Evolutionary conservation across 2,329 filamentous ascomycete genomes (phyloP).

Genomic region (Penicillium verrucosum): DNA sequence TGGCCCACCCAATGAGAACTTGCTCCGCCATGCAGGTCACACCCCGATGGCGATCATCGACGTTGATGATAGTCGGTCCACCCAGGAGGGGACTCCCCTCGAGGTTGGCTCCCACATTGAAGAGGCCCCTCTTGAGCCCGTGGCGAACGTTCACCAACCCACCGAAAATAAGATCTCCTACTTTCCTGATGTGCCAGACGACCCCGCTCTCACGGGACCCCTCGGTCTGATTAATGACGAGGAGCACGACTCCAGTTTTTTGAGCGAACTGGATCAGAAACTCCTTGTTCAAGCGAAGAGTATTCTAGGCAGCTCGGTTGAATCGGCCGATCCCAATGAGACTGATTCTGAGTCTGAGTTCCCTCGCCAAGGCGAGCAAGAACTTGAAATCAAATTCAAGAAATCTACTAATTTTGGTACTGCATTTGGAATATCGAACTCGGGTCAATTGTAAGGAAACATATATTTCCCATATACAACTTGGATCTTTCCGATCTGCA

Average conservation of each 20-base stretch:
- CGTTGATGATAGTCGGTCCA: conserved; percentile 28
- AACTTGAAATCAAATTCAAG: conserved; percentile 43
- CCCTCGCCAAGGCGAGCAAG: conserved; percentile 27
- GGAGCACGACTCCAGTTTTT: conserved; percentile 40
- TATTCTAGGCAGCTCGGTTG: conserved; percentile 26
- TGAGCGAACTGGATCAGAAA: conserved; percentile 44
- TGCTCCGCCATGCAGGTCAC: conserved; percentile 43
- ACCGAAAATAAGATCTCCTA: conserved; percentile 42
- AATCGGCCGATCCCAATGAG: conserved; percentile 24
- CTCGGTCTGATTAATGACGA: conserved; percentile 44
- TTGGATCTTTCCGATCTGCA: conserved; percentile 14
- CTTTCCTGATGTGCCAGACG: conserved; percentile 41
- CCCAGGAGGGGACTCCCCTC: conserved; percentile 21
- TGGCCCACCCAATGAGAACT: conserved; percentile 38
- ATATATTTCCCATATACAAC: background rate
- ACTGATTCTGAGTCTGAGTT: conserved; percentile 23
- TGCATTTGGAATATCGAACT: conserved; percentile 39
- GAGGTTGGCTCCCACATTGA: conserved; percentile 22
- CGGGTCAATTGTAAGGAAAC: conserved; percentile 14
- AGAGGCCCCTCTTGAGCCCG: conserved; percentile 34
- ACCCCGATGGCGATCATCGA: conserved; percentile 46
- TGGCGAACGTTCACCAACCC: conserved; percentile 33
- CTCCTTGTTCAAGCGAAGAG: conserved; percentile 42
- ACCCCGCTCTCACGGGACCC: conserved; percentile 44
- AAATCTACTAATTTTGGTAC: conserved; percentile 49